Conservation (phyloP, 768 basidiomycete genomes). For the Leccinum truebloodii region DNA sequence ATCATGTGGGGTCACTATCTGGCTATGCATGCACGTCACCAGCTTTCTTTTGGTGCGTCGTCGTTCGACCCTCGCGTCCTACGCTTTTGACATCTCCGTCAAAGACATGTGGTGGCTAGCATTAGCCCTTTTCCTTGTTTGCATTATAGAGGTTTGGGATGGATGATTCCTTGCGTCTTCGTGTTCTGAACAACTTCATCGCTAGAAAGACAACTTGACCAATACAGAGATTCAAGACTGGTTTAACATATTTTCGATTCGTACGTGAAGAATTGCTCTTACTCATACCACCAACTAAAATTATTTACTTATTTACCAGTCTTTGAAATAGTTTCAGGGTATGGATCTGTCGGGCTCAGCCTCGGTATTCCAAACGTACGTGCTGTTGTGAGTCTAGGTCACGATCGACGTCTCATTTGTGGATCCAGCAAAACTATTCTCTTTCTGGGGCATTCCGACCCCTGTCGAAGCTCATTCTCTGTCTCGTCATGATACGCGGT, state of each 20-base stretch:
- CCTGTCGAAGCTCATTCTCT: constrained; percentile 85
- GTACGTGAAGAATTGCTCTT: constrained; percentile 42
- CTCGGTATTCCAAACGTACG: constrained; percentile 82
- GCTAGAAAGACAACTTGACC: constrained; percentile 59
- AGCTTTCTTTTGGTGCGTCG: constrained; percentile 83
- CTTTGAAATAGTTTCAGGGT: constrained; percentile 87
- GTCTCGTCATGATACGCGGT: constrained; percentile 90
- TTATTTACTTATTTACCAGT: constrained; percentile 41
- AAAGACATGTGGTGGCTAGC: constrained; percentile 96
- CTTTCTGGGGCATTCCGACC: constrained; percentile 76
- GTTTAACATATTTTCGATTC: constrained; percentile 84
- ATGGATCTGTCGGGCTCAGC: constrained; percentile 87
- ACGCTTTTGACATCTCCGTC: constrained; percentile 3
- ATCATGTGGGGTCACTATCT: constrained; percentile 77
- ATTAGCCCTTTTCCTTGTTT: constrained; percentile 81
- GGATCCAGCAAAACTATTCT: constrained; percentile 70
- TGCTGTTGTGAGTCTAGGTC: not conserved
- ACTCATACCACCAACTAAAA: not conserved
- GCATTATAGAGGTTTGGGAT: constrained; percentile 82
- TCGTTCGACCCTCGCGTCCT: not conserved
- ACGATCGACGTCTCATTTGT: constrained; percentile 1
- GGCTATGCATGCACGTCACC: constrained; percentile 78
- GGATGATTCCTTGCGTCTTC: not conserved
- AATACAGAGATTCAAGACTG: constrained; percentile 55
- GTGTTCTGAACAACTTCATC: constrained; percentile 5